Evolutionary conservation across 805 yeast species (phyloP), one percentile per base, ranked within the genome.

Genomic region (Suhomyces kilbournensis): DNA sequence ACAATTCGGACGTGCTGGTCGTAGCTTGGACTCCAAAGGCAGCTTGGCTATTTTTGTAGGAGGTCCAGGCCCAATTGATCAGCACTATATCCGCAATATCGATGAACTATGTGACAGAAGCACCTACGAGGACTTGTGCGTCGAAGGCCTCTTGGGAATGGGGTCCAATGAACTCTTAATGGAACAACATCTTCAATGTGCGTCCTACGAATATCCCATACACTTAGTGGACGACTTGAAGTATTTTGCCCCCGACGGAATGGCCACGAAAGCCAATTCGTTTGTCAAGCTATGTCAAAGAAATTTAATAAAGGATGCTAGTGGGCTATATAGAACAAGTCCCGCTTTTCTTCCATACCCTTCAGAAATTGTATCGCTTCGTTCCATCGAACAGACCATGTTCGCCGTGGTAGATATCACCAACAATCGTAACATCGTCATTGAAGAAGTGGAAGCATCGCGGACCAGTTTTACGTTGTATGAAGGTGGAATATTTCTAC

Each of bases 1-100:
- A 69, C 99, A 94, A 64, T 86, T 94, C 73, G 99, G 99, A 35
- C 79, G 99, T 63, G 98, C 97, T 0, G 99, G 99, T 15, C 78
- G 99, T 66, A 83, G 97, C 57, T 82, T 80, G 49, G 49, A 60
- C 34, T 63, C 77, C 8, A 80, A 81, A 50, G 97, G 94, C 46
- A 90, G 97, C 3, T 69, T 94, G 63, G 93, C 97, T 0, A 71
- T 94, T 3, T 83, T 88, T 49, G 89, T 94, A 10, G 94, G 92
- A 1, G 87, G 94, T 35, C 82, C 84, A 23, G 84, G 85, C 14
- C 96, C 97, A 0, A 82, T 90, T 1, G 97, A 93, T 67, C 96
- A 90, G 60, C 85, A 87, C 64, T 93, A 86, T 64, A 83, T 89
- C 70, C 76, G 78, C 7, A 82, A 89, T 62, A 86, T 93, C 0